Evolutionary conservation across 306 rosid genomes (phyloP).

Genomic region (Rosa multiflora): DNA sequence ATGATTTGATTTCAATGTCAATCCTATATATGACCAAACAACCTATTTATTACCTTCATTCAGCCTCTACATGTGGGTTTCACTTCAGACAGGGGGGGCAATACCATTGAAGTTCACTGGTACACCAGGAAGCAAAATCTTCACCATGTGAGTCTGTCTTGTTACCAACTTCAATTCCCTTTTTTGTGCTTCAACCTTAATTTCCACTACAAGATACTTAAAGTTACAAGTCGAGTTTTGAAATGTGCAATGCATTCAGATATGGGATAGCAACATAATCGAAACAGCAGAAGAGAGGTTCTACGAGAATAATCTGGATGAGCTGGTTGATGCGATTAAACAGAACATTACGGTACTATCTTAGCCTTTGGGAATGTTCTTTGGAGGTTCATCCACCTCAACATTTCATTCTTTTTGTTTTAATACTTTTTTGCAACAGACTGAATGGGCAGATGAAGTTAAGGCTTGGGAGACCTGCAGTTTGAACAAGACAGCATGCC

Average conservation of each 20-base stretch:
- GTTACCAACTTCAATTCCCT: neutral
- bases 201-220: neutral
- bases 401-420: neutral
- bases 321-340: conserved; percentile 50
- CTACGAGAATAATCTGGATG: conserved; percentile 41
- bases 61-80: conserved; percentile 95
- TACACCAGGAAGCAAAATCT: conserved; percentile 68
- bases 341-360: conserved; percentile 61
- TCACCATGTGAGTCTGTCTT: conserved; percentile 61
- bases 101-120: conserved; percentile 67
- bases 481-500: too few species aligned
- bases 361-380: neutral
- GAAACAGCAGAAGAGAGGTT: conserved; percentile 66
- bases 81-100: conserved; percentile 69
- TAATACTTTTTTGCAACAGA: conserved; percentile 39
- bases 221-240: neutral
- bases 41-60: neutral
- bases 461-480: conserved; percentile 80
- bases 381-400: neutral
- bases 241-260: conserved; percentile 27
- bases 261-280: conserved; percentile 78
- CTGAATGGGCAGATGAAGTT: conserved; percentile 62
- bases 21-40: neutral
- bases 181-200: neutral
- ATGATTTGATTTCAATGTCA: neutral